A percentile compares a stretch with the other conserved stretches of the same genome.
Conservation (phyloP, 129 eudicot genomes). For the Pseudognaphalium luteoalbum region DNA sequence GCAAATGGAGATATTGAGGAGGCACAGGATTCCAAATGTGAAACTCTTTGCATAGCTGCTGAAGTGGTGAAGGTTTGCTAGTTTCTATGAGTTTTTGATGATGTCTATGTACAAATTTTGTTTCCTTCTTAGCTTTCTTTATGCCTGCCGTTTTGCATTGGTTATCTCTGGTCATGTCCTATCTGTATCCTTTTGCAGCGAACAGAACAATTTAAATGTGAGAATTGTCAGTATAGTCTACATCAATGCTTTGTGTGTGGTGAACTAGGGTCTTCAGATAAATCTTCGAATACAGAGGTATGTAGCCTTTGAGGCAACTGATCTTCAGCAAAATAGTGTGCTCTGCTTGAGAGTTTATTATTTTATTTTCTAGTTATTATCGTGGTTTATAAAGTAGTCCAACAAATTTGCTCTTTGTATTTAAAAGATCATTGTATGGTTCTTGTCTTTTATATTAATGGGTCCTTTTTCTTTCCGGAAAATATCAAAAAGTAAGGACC, state of each 20-base stretch:
- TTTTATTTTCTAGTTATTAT: neutral
- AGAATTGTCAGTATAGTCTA: constrained; percentile 57
- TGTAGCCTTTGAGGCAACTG: constrained; percentile 13
- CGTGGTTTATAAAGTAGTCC: neutral
- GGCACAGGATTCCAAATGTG: constrained; percentile 47
- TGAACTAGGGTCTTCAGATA: constrained; percentile 66
- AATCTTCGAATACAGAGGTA: constrained; percentile 63
- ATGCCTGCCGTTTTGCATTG: neutral
- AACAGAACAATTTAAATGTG: constrained; percentile 42
- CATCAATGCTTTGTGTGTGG: constrained; percentile 86
- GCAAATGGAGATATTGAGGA: constrained; percentile 46
- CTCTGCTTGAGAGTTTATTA: constrained; percentile 9
- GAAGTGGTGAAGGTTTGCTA: constrained; percentile 48
- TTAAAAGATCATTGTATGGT: neutral
- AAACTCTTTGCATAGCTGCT: constrained; percentile 47
- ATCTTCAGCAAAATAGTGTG: neutral
- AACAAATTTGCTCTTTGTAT: neutral
- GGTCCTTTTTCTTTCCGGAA: neutral
- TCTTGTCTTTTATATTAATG: neutral
- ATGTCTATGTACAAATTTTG: neutral
- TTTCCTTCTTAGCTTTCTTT: constrained; percentile 3
- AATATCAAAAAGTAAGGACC: neutral
- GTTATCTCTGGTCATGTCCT: neutral
- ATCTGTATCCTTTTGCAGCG: constrained; percentile 43
- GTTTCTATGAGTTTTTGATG: constrained; percentile 8